These are phyloP conservation scores for Inga oerstediana DNA, from an alignment of 306 rosid genomes.

Conservation along the genomic window DNA sequence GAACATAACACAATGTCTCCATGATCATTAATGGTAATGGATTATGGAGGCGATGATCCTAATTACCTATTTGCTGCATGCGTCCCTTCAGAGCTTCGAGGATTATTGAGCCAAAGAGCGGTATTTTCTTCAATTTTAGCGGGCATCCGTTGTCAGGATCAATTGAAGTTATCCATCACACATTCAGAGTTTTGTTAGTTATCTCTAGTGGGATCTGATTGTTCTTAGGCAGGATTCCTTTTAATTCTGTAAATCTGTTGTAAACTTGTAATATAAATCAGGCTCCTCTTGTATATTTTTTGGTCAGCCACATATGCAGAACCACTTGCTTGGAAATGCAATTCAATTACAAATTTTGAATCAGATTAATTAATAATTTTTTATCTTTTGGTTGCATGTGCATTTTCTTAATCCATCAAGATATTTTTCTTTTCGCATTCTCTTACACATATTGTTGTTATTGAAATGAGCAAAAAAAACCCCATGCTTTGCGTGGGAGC, in stretches of 20 bases:
- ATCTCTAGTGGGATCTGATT: neutral
- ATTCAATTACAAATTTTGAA: neutral
- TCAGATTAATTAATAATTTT: neutral
- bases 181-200: neutral
- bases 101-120: neutral
- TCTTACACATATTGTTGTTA: neutral
- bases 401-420: neutral
- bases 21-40: conserved; percentile 24
- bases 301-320: neutral
- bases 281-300: neutral
- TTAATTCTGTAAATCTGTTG: neutral
- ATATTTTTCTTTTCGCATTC: neutral
- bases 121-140: neutral
- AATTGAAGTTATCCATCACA: neutral
- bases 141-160: neutral
- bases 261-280: neutral
- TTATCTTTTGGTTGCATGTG: neutral
- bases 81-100: neutral
- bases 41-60: conserved; percentile 12
- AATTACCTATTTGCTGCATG: conserved; percentile 7
- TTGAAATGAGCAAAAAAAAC: neutral
- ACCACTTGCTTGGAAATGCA: neutral
- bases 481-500: too few species aligned
- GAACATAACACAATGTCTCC: conserved; percentile 49
- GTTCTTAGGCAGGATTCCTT: neutral